A percentile compares a stretch with the other conserved stretches of the same genome.
phyloP scores from a whole-genome alignment of 2,329 filamentous ascomycete genomes.

The Trichocomaceae sp. region DNA sequence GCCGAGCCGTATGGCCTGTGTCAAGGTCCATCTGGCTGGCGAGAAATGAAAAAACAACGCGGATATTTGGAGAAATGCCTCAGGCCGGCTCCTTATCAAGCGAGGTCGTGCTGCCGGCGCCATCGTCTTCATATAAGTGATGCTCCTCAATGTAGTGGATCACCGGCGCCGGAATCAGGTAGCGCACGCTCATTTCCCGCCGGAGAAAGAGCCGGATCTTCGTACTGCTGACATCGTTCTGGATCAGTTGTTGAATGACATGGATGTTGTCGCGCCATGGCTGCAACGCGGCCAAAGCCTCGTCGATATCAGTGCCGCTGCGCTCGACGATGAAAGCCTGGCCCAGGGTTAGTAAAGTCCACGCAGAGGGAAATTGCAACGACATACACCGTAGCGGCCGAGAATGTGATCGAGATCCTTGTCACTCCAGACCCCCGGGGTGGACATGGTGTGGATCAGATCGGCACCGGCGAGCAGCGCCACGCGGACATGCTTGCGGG shows the following conservation, averaged over 20 bases:
- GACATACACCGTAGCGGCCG: conserved; percentile 60
- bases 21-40: not conserved
- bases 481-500: conserved; percentile 62
- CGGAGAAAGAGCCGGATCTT: conserved; percentile 76
- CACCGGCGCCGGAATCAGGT: conserved; percentile 65
- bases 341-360: not conserved
- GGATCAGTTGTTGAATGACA: conserved; percentile 81
- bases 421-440: conserved; percentile 67
- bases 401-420: conserved; percentile 84
- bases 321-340: conserved; percentile 77
- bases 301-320: conserved; percentile 79
- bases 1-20: too few species aligned
- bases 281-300: conserved; percentile 73
- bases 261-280: conserved; percentile 80
- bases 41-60: not conserved
- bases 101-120: conserved; percentile 19
- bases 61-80: conserved; percentile 8
- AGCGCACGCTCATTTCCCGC: conserved; percentile 75
- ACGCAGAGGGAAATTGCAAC: conserved; percentile 7
- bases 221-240: conserved; percentile 75
- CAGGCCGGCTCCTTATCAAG: conserved; percentile 28
- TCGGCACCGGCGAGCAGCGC: conserved; percentile 75
- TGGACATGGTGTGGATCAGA: conserved; percentile 67
- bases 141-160: conserved; percentile 67
- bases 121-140: conserved; percentile 55